Base-by-base conservation (phyloP, 495 filamentous ascomycete genomes). In the Annulohypoxylon stygium region DNA sequence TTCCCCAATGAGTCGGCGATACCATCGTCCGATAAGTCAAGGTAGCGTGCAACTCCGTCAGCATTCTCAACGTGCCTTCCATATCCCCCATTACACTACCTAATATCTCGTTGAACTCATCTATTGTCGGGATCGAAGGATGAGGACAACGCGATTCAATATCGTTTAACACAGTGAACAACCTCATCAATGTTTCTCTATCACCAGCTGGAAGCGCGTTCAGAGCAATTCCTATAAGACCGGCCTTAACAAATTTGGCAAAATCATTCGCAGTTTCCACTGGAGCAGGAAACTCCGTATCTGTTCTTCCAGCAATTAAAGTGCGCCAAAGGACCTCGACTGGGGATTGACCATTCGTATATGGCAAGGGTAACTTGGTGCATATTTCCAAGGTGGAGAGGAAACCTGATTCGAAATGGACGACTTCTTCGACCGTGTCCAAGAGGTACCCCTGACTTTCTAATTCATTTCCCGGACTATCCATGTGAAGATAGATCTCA, bases 311-410 rank as follows among this genome's bases (percentile, higher is more conserved):
- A 18, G 30, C 70, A 11, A 70, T 70, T 30, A 73, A 51, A 5
- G 70, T 73, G 10, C 70, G 65, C 70, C 70, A 73, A 30, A 73
- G 70, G 10, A 43, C 70, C 30, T 73, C 70, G 7, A 70, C 54
- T 6, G 65, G 70, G 4, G 65, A 5, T 12, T 73, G 65, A 2
- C 65, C 70, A 10, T 65, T 66, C n/a, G 8, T 2, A 16, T 70
- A 73, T n/a, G 2, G 53, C 4, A 10, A 16, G 1, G 70, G 70
- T 20, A 70, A 45, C 33, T 0, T 64, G 1, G 61, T 53, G 39
- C 65, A 73, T 11, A 68, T 34, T 12, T 64, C 60, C 20, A 70
- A 16, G 14, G 58, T 45, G 3, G 60, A 54, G 2, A 73, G 62
- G 25, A 68, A 47, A 3, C 65, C 66, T 0, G 50, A 60, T 0